phyloP scores from a whole-genome alignment of 208 protist species.

The Acanthamoeba culbertsoni region DNA sequence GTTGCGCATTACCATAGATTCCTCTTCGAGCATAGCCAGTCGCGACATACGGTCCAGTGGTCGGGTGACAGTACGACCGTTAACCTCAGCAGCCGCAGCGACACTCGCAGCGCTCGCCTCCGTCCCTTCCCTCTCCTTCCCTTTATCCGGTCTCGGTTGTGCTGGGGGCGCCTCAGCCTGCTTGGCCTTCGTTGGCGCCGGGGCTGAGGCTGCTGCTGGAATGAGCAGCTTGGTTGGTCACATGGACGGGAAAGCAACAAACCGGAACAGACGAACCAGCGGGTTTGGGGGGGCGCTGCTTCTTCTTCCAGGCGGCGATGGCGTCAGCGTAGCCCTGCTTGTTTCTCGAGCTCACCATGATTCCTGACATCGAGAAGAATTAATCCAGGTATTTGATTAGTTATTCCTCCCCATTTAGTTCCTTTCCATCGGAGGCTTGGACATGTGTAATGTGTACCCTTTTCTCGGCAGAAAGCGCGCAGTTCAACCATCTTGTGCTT shows the following conservation, averaged over 20 bases:
- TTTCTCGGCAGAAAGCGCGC: conserved; percentile 27
- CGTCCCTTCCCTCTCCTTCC: not conserved
- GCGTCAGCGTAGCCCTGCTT: not conserved
- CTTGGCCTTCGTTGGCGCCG: not conserved
- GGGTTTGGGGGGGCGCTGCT: not conserved
- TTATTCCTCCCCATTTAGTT: too few species aligned
- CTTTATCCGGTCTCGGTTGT: not conserved
- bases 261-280: not conserved
- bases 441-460: not conserved
- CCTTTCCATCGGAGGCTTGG: not conserved
- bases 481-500: conserved; percentile 7
- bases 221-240: not conserved
- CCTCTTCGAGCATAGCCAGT: not conserved
- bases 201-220: not conserved
- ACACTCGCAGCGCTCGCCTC: not conserved
- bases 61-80: not conserved
- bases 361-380: not conserved
- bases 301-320: not conserved
- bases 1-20: not conserved
- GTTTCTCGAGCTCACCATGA: not conserved
- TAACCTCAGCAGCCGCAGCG: not conserved
- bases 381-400: too few species aligned
- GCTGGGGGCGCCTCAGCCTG: not conserved
- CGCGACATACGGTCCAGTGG: not conserved
- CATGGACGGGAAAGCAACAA: not conserved